These are phyloP conservation scores for Apiospora phragmitis DNA, from an alignment of 2,329 filamentous ascomycete species.

Conservation along the genomic window DNA sequence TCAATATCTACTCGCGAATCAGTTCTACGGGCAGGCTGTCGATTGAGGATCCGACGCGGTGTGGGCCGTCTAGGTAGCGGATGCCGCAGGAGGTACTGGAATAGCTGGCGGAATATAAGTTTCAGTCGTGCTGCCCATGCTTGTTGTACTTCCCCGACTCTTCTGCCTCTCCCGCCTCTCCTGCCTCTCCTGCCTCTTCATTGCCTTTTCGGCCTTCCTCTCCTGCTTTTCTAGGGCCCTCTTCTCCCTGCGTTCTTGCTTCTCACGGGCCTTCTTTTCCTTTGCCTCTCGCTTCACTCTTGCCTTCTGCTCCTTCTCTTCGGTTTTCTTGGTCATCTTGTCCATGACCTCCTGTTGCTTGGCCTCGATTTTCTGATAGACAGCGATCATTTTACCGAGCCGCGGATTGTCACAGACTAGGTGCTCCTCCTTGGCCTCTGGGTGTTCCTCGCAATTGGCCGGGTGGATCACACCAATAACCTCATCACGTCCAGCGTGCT, in stretches of 20 bases:
- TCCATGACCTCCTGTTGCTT: neutral
- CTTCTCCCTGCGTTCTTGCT: constrained; percentile 17
- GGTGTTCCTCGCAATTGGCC: neutral
- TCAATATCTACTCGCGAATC: neutral
- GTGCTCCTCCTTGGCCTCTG: neutral
- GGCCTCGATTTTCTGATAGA: neutral
- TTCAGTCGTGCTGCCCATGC: neutral
- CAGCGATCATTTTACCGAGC: neutral
- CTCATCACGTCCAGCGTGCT: neutral
- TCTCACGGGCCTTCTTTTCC: constrained; percentile 20
- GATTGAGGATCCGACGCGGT: too few species aligned
- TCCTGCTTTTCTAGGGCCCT: constrained; percentile 19
- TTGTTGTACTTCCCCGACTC: neutral
- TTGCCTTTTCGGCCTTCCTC: constrained; percentile 11
- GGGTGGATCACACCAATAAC: neutral
- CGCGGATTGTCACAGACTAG: neutral
- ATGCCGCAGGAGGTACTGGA: too few species aligned
- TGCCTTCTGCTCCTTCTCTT: constrained; percentile 20
- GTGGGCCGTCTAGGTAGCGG: too few species aligned
- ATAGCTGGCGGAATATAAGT: too few species aligned
- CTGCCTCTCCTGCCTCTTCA: neutral
- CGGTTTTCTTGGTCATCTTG: neutral
- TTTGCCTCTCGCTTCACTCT: constrained; percentile 20
- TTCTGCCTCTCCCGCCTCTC: neutral
- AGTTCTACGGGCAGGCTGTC: neutral